A percentile compares a stretch with the other conserved stretches of the same genome.
Evolutionary conservation across 2,329 filamentous ascomycete species (phyloP).

Genomic region (Aspergillus uvarum): DNA sequence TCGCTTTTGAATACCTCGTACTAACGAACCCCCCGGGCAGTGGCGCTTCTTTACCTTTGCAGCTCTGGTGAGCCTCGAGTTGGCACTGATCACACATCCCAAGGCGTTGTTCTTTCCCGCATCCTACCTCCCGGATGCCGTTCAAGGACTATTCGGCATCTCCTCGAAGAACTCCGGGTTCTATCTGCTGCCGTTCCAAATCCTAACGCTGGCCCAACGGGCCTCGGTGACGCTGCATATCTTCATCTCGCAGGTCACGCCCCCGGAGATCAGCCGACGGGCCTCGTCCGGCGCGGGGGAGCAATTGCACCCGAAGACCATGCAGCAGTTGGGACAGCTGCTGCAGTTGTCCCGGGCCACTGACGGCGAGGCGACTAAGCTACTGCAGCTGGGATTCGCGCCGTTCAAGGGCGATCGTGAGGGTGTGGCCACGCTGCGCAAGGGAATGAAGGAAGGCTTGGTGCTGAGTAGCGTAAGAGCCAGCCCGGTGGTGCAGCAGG

Average conservation of each 20-base stretch:
- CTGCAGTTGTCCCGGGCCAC: constrained; percentile 59
- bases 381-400: constrained; percentile 75
- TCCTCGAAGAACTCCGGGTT: constrained; percentile 47
- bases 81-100: constrained; percentile 57
- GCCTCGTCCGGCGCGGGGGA: constrained; percentile 32
- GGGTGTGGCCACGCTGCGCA: constrained; percentile 62
- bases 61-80: constrained; percentile 57
- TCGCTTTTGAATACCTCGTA: constrained; percentile 17
- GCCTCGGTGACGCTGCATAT: constrained; percentile 77
- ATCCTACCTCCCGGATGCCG: constrained; percentile 30
- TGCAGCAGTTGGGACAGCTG: constrained; percentile 67
- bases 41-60: constrained; percentile 56
- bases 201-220: constrained; percentile 72
- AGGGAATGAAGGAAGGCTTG: constrained; percentile 79
- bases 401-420: constrained; percentile 75
- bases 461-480: constrained; percentile 80
- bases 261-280: constrained; percentile 55
- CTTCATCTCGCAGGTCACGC: constrained; percentile 77
- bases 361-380: constrained; percentile 66
- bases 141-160: constrained; percentile 35
- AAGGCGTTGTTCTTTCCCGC: constrained; percentile 39
- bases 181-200: constrained; percentile 73
- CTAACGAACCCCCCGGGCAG: constrained; percentile 28
- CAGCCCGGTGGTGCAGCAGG: constrained; percentile 79
- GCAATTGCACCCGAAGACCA: constrained; percentile 47